Evolutionary conservation across 1,284 basidiomycete genomes (phyloP).

Genomic region (Rhodotorula sp.): DNA sequence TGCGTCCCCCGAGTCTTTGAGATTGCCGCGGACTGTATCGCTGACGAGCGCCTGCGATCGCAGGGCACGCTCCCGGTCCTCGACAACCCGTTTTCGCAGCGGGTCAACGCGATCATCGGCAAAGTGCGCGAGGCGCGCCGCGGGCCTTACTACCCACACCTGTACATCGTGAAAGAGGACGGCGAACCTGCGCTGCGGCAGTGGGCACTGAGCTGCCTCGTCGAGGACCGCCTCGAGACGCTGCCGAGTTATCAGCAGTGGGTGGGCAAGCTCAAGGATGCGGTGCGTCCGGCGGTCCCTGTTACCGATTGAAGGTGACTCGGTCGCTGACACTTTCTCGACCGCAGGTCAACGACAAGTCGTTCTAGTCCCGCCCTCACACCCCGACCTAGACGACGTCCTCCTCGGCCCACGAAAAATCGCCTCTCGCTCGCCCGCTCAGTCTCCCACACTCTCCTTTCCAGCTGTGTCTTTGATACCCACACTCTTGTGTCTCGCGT

Average conservation of each 20-base stretch:
- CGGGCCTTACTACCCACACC: conserved; percentile 83
- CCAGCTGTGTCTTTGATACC: no score
- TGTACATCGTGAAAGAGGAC: conserved; percentile 99
- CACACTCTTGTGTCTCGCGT: no score
- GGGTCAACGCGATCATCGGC: conserved; percentile 87
- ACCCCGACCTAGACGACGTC: no score
- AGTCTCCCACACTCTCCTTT: no score
- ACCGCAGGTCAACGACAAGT: conserved; percentile 37
- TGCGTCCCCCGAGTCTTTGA: conserved; percentile 47
- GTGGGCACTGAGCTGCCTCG: conserved; percentile 90
- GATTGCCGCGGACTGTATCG: neutral
- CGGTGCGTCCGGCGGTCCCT: neutral
- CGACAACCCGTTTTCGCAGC: conserved; percentile 89
- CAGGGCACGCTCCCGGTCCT: conserved; percentile 80
- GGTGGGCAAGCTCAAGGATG: conserved; percentile 52
- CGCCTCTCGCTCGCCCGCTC: neutral
- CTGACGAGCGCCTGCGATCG: neutral
- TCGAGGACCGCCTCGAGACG: conserved; percentile 94
- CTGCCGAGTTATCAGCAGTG: conserved; percentile 96
- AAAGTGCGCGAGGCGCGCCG: conserved; percentile 83
- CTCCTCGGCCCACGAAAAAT: neutral
- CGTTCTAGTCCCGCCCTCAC: conserved; percentile 16
- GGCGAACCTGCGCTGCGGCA: conserved; percentile 88
- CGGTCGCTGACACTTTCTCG: no score
- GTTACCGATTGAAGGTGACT: neutral